Evolutionary conservation across 257 asterid genomes (phyloP), one percentile per base, ranked within the genome.

Genomic region (Plantago ovata): DNA sequence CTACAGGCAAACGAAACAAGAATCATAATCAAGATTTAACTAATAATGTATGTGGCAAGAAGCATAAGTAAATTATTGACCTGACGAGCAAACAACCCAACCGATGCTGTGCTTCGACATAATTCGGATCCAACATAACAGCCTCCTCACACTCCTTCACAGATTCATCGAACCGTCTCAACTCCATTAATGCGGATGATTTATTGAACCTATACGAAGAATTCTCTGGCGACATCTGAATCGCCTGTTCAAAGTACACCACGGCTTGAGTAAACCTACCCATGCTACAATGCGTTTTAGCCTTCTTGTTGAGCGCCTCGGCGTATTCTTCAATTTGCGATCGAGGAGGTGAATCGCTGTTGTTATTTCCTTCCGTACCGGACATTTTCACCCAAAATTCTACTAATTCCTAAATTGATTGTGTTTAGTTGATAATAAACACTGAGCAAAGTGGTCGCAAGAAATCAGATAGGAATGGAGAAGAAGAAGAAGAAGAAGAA

Each of bases 101-200:
- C 1, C 98, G 96, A 53, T 79, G 95, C 71, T 87, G 96, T 8
- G 96, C 98, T 70, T 82, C 72, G 18, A 70, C 79, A 53, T 90
- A 90, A 14, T 79, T 74, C 10, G 96, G 98, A 83, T 90, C 94
- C 87, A 90, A 73, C 73, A 79, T 71, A 71, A 90, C 73, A 10
- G 98, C 96, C 79, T 84, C 96, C 53, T 83, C 95, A 53, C 89
- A 90, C 66, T 87, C 98, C 70, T 69, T 69, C 58, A 77, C 79
- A 3, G 98, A 96, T 58, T 87, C 94, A 6, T 53, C 63, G 39
- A 87, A 58, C 40, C 87, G 74, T 72, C 63, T 71, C 9, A 90
- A 36, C 7, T 91, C 90, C 69, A 90, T 84, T 81, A 90, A 69
- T 22, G 98, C 85, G 3, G 96, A 96, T 0, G 98, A 82, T 47